Evolutionary conservation across 208 protist genomes (phyloP), one percentile per base, ranked within the genome.

Genomic region (Acanthamoeba sp.): DNA sequence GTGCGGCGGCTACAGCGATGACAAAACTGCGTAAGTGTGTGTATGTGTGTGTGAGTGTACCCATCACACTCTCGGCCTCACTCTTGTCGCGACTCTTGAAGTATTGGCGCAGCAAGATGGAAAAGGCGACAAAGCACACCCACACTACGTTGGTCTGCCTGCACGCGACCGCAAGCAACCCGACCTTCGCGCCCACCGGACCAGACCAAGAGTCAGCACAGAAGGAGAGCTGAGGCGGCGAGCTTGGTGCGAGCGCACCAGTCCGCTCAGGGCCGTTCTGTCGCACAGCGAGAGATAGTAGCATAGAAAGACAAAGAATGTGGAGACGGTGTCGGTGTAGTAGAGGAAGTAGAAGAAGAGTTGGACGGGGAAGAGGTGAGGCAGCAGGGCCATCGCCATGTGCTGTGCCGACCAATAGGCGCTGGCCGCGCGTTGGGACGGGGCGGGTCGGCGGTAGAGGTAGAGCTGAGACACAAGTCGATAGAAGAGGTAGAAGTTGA

Each of bases 281-380:
- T 94, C 42, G 27, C 36, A 42, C 1, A 62, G 76, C 4, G 92
- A 27, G 24, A 94, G 52, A 22, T 50, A 80, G 42, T 91, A 76
- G 59, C 76, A 88, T 18, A 94, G 32, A 18, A 94, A 66, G 1
- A 94, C 57, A 50, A 88, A 91, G 55, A 91, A 91, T 0, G 78
- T 88, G 5, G 93, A 92, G 48, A 27, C 62, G 0, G 66, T 57
- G 62, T 95, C 93, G 27, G 93, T 95, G 85, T 95, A 95, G 55
- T 95, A 95, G 29, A 95, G 62, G 59, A 95, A 95, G 71, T 92
- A 64, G 71, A 93, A 95, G 71, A 95, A 93, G 71, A 93, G 93
- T 29, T 84, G 93, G 32, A 95, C 29, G 20, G 93, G 93, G 48
- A 95, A 91, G 1, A 80, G 34, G 29, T 88, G 42, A 6, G 90